Evolutionary conservation across 169 alveolate genomes (phyloP).

Genomic region (Plasmodium vivax): DNA sequence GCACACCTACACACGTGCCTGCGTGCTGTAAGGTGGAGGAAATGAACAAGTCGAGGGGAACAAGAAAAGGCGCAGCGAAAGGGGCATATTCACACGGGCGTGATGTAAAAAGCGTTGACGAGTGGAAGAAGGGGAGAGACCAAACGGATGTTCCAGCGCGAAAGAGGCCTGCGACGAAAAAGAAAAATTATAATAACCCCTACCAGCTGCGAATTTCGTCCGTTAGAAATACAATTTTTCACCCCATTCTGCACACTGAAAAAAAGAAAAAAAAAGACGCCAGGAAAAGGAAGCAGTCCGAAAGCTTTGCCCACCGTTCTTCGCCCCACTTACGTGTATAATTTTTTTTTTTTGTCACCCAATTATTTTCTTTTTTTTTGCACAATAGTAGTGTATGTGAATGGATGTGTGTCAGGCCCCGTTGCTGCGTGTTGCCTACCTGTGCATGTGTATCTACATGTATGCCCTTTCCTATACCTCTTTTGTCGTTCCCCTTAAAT

Average conservation of each 20-base stretch:
- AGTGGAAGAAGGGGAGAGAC: neutral
- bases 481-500: neutral
- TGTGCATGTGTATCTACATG: neutral
- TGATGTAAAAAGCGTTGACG: neutral
- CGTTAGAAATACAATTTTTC: neutral
- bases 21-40: neutral
- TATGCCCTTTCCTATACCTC: neutral
- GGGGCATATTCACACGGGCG: neutral
- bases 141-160: neutral
- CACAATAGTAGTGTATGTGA: neutral
- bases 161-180: neutral
- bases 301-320: neutral
- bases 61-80: neutral
- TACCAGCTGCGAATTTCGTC: neutral
- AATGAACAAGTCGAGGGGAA: neutral
- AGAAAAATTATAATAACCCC: neutral
- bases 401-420: neutral
- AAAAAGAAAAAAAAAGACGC: constrained; percentile 1
- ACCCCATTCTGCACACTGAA: neutral
- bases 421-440: neutral
- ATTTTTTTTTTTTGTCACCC: neutral
- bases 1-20: neutral
- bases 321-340: neutral
- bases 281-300: neutral
- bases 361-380: neutral